Percentiles rank a stretch among this genome's conserved stretches.
Conservation (phyloP, 805 yeast genomes). For the Pichia sporocuriosa region DNA sequence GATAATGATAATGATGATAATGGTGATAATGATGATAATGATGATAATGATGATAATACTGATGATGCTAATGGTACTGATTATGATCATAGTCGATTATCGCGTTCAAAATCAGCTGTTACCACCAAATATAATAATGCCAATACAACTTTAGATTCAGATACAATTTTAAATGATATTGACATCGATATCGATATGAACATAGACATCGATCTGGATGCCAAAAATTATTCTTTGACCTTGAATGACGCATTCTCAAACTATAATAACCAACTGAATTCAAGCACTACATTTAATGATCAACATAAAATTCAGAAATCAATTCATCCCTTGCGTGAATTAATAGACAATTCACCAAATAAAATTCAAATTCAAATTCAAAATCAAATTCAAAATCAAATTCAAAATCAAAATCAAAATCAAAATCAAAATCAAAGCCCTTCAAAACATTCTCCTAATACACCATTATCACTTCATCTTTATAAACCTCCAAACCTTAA, state of each 20-base stretch:
- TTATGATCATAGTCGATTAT: no score
- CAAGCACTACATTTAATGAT: no score
- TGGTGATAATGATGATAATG: neutral
- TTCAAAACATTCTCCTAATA: no score
- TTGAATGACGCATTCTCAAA: neutral
- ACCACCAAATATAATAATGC: no score
- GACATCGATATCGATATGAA: neutral
- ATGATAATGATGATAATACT: no score
- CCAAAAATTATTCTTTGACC: neutral
- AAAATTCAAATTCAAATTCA: neutral
- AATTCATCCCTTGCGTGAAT: conserved; percentile 7
- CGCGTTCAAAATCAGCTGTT: neutral
- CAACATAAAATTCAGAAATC: no score
- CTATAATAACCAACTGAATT: neutral
- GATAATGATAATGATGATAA: neutral
- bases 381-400: neutral
- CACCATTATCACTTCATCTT: neutral
- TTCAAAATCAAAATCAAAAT: no score
- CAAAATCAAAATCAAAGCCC: no score
- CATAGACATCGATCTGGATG: neutral
- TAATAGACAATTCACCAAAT: conserved; percentile 5
- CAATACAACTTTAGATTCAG: neutral
- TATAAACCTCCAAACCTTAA: neutral
- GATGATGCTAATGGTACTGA: no score
- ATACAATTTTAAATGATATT: neutral